Evolutionary conservation across 2,329 filamentous ascomycete genomes (phyloP), one percentile per base, ranked within the genome.

Genomic region (Hymenoscyphus occultus): DNA sequence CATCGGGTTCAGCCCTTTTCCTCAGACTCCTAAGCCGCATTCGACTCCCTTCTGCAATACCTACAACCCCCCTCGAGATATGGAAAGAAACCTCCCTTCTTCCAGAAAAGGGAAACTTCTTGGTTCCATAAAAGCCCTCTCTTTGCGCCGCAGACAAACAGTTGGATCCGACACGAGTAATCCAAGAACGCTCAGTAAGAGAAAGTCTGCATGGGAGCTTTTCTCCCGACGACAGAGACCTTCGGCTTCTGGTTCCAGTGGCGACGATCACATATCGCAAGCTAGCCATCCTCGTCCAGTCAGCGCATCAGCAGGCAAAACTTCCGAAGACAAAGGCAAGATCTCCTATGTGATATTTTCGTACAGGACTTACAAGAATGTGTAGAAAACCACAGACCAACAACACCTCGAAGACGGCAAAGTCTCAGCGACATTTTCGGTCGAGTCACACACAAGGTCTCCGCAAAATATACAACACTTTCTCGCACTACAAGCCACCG

Each of bases 341-440:
- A 32, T n/a, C 9, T 35, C 35, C 5, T 4, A 35, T 10, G 35
- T 56, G 9, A 28, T 12, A 10, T 22, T 62, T 19, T 28, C 28
- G 40, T 31, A 10, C 14, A 9, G n/a, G 12, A 32, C 60, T 62
- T 9, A 62, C 51, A 31, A 22, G 28, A 39, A 22, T 22, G 3
- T 10, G 16, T 39, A 63, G 61, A 14, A 39, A n/a, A 45, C 28
- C 28, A 51, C 28, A 59, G 14, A 35, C 54, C 61, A 57, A 14
- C 54, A 28, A 31, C 19, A 14, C 58, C 39, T 10, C 42, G 57
- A 19, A 64, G 71, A 63, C 65, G 72, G 28, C 72, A 68, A 59
- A 74, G 72, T 66, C 63, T 73, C 16, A 61, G 68, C 10, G 66
- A 73, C 61, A 67, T 73, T 5, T 54, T 72, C 3, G 71, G 65